Evolutionary conservation across 1,284 basidiomycete genomes (phyloP).

Genomic region (Mycena sp.): DNA sequence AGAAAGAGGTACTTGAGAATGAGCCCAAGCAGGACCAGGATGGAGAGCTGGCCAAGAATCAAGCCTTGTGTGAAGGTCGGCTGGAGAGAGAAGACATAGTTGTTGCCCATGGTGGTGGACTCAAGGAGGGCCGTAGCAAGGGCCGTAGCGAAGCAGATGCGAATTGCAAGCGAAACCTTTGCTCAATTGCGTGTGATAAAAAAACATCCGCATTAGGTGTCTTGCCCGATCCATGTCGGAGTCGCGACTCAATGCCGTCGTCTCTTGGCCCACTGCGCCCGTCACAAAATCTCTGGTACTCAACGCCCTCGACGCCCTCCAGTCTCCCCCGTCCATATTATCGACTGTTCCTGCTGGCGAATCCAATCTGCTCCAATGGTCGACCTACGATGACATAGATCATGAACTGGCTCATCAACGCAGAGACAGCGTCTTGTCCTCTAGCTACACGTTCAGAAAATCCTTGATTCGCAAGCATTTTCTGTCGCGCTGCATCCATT

Average conservation of each 20-base stretch:
- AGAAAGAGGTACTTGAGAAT: conserved; percentile 87
- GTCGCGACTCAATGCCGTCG: conserved; percentile 58
- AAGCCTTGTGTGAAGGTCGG: conserved; percentile 89
- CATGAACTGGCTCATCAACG: conserved; percentile 72
- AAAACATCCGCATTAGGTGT: no score
- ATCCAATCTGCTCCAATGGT: conserved; percentile 64
- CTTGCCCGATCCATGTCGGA: conserved; percentile 2
- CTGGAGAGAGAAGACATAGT: conserved; percentile 75
- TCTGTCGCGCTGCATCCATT: conserved; percentile 80
- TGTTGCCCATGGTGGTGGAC: conserved; percentile 58
- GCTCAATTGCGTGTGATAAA: no score
- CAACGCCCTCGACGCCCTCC: conserved; percentile 61
- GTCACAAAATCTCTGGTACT: conserved; percentile 78
- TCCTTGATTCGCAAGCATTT: conserved; percentile 93
- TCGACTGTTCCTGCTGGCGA: conserved; percentile 27
- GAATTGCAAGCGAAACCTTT: neutral
- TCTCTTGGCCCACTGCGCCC: conserved; percentile 83
- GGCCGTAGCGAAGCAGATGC: neutral
- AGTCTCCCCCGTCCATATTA: conserved; percentile 38
- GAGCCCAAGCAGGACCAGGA: conserved; percentile 72
- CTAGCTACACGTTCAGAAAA: conserved; percentile 85
- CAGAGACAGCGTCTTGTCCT: conserved; percentile 69
- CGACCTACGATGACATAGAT: conserved; percentile 84
- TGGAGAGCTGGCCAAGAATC: conserved; percentile 81
- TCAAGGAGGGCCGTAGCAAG: no score